Evolutionary conservation across 768 basidiomycete genomes (phyloP).

Genomic region (Pholiota conissans): DNA sequence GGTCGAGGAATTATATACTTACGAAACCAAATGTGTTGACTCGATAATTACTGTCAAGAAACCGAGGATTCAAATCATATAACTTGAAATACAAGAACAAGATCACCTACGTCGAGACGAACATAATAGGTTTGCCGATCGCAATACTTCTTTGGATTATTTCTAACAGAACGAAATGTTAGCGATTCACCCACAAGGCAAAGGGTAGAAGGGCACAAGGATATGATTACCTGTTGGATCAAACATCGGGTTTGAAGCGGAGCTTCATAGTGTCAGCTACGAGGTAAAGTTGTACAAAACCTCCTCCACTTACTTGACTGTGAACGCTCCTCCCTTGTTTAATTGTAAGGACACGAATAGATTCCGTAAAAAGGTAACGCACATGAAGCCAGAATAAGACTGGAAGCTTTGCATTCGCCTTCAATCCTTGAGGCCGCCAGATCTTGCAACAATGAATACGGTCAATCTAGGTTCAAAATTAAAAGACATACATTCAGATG

Average conservation of each 20-base stretch:
- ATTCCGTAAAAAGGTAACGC: not conserved
- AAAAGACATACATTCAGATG: conserved; percentile 38
- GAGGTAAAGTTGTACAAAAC: not conserved
- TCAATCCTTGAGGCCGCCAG: conserved; percentile 16
- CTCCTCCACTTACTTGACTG: not conserved
- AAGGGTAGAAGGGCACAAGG: too few species aligned
- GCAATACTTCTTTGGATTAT: conserved; percentile 49
- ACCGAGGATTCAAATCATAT: not conserved
- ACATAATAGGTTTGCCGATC: conserved; percentile 53
- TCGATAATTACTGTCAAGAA: conserved; percentile 48
- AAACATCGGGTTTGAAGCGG: conserved; percentile 39
- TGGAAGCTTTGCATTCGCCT: conserved; percentile 12
- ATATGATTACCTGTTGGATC: conserved; percentile 45
- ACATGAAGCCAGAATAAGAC: conserved; percentile 13
- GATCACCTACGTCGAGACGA: conserved; percentile 45
- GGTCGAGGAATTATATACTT: conserved; percentile 11
- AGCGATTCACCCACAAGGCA: not conserved
- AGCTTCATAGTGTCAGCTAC: conserved; percentile 25
- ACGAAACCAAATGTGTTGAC: conserved; percentile 61
- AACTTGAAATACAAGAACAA: too few species aligned
- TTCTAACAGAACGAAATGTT: conserved; percentile 29
- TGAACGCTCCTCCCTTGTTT: conserved; percentile 4
- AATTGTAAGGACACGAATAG: not conserved
- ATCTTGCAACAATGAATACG: too few species aligned
- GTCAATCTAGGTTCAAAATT: too few species aligned